Evolutionary conservation across 768 basidiomycete genomes (phyloP), one percentile per base, ranked within the genome.

Genomic region (Auricularia cornea): DNA sequence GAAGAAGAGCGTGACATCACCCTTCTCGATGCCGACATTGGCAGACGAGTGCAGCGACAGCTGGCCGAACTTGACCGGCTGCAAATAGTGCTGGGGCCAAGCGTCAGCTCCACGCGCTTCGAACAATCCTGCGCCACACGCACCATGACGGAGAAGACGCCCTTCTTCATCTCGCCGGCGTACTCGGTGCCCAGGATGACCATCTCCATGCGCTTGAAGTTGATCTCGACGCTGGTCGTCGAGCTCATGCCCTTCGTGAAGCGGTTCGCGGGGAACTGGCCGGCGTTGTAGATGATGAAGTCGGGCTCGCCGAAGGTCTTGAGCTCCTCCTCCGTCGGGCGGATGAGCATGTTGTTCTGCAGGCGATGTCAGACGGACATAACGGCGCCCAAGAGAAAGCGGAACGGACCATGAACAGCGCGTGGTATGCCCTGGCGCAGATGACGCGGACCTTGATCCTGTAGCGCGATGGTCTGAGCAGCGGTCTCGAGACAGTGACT

Each of bases 161-260:
- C 97, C 86, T 99, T 99, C 81, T 99, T 99, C 97, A 99, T 99
- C 81, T 99, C 94, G 59, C 94, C 94, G 35, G 94, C 94, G 72
- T 98, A 98, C 74, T 98, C 94, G 30, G 94, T 96, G 62, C 92
- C 96, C 69, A 99, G 92, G 72, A 99, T 98, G 71, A 99, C 96
- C 97, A 99, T 99, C 77, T 99, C 97, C 94, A 94, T 97, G 41
- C 97, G 92, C 83, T 97, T 97, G 79, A 99, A 98, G 85, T 99
- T 99, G 82, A 99, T 93, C 79, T 98, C 96, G 60, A 99, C 96
- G 3, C 95, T 97, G 5, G 97, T 98, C 32, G 94, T 92, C 10
- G 94, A 97, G 65, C 93, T 96, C 97, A 98, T 98, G 77, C 97
- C 97, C 81, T 97, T 94, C 65, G 97, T 99, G 84, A 98, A 98